Percentiles rank a stretch among this genome's conserved stretches.
These are phyloP conservation scores for Penicillium sp. DNA, from an alignment of 2,329 filamentous ascomycete species.

Conservation along the genomic window DNA sequence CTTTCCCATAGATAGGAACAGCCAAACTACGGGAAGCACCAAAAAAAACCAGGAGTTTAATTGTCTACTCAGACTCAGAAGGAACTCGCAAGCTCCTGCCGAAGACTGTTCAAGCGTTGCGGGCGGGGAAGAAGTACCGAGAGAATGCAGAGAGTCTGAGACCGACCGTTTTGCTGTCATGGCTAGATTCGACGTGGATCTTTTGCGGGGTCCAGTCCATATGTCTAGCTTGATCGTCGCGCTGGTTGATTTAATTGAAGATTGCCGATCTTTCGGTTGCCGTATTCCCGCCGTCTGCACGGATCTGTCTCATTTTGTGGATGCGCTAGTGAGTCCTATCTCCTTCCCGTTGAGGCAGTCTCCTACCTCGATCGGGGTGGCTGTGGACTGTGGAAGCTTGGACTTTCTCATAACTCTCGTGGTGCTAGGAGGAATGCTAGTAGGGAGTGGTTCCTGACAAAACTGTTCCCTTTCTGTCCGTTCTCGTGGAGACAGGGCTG, in stretches of 20 bases:
- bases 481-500: constrained; percentile 12
- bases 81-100: constrained; percentile 5
- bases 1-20: not conserved
- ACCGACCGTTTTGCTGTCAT: constrained; percentile 15
- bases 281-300: constrained; percentile 18
- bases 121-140: not conserved
- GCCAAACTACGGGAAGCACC: constrained; percentile 5
- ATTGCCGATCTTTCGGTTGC: constrained; percentile 27
- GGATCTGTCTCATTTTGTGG: constrained; percentile 17
- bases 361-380: not conserved
- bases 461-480: constrained; percentile 6
- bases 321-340: constrained; percentile 11
- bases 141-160: not conserved
- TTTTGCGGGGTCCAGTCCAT: constrained; percentile 10
- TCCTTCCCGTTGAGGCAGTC: constrained; percentile 13
- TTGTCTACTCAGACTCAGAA: not conserved
- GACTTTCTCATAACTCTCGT: not conserved
- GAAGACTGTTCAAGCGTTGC: not conserved
- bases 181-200: constrained; percentile 6
- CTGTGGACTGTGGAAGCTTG: not conserved
- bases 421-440: not conserved
- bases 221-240: constrained; percentile 9
- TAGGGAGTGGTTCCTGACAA: constrained; percentile 1
- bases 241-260: constrained; percentile 25
- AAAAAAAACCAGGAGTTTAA: not conserved